Base-by-base conservation (phyloP, 1,284 basidiomycete species). In the Boletus semigastroideus region DNA sequence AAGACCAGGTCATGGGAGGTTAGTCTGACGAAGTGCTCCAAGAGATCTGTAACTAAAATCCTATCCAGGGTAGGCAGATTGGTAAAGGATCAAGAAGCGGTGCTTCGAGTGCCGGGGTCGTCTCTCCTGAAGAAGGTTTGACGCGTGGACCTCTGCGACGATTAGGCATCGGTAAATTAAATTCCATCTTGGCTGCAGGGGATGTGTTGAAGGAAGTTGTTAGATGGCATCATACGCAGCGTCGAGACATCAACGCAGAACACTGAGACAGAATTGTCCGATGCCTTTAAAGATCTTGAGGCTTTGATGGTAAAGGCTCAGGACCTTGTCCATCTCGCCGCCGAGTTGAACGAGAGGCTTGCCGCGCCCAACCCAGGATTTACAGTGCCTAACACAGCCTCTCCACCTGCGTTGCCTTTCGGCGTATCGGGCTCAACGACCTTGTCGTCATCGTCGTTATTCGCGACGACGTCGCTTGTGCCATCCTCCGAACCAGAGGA, bases 271-370 rank as follows among this genome's bases (percentile, higher is more conserved):
- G 78, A 86, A 57, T 85, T 98, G 77, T 79, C 82, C 42, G 83
- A 86, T 59, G 91, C 94, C 0, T 79, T 99, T 46, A 79, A 84
- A 59, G 96, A 98, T 65, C 79, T 99, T 22, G 93, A 98, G 65
- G 88, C 90, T 1, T 76, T 99, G 39, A 95, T 92, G 90, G 77
- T 88, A 46, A 92, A 94, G 67, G 94, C 95, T 0, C 89, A 87
- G 59, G 91, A 94, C 60, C 98, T 99, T 88, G 94, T 92, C 49
- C 82, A 83, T 38, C 80, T 98, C 27, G 94, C 96, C 1, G 87
- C 87, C 55, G 86, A 92, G 44, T 82, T 98, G 58, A 95, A 93
- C 66, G 83, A 90, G 54, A 90, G 87, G 56, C 78, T 98, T 11
- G 86, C 86, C 9, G 78, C 80, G 4, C 72, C 84, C 19, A 68